Evolutionary conservation across 2,329 filamentous ascomycete species (phyloP).

Genomic region (Lachnellula occidentalis): DNA sequence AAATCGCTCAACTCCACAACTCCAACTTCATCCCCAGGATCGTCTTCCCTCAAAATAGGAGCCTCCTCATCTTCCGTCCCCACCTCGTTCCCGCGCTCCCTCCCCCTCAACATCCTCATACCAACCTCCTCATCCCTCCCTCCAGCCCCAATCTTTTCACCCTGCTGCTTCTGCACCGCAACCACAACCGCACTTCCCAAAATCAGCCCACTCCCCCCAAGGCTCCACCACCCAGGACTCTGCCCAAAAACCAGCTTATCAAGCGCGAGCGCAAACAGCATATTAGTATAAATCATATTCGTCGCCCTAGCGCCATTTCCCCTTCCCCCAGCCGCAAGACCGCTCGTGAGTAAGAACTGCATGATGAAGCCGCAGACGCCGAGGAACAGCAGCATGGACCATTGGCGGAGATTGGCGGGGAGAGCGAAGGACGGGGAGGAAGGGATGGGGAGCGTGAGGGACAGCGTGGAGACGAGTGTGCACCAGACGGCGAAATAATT

Average conservation of each 20-base stretch:
- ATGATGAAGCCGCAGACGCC: conserved; percentile 73
- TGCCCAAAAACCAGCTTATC: conserved; percentile 60
- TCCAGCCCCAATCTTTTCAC: not conserved
- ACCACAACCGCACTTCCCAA: conserved; percentile 61
- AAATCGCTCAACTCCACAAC: not conserved
- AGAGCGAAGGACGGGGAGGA: conserved; percentile 36
- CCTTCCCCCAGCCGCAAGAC: conserved; percentile 42
- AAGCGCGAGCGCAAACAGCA: conserved; percentile 61
- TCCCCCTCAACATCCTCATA: conserved; percentile 14
- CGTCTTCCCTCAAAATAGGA: not conserved
- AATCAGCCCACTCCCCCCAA: conserved; percentile 58
- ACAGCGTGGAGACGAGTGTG: conserved; percentile 58
- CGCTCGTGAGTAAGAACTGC: conserved; percentile 80
- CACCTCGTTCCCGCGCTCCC: not conserved
- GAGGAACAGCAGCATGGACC: conserved; percentile 62
- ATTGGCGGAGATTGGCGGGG: conserved; percentile 40
- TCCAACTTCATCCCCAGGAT: too few species aligned
- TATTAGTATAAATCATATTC: conserved; percentile 64
- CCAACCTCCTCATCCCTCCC: conserved; percentile 2
- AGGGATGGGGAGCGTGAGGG: conserved; percentile 47
- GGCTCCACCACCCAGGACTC: conserved; percentile 50
- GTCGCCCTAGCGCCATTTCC: conserved; percentile 43
- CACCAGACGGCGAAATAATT: conserved; percentile 76
- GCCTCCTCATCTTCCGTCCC: not conserved
- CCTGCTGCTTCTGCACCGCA: conserved; percentile 36